phyloP scores from a whole-genome alignment of 306 rosid species.

The Quercus mongolica region DNA sequence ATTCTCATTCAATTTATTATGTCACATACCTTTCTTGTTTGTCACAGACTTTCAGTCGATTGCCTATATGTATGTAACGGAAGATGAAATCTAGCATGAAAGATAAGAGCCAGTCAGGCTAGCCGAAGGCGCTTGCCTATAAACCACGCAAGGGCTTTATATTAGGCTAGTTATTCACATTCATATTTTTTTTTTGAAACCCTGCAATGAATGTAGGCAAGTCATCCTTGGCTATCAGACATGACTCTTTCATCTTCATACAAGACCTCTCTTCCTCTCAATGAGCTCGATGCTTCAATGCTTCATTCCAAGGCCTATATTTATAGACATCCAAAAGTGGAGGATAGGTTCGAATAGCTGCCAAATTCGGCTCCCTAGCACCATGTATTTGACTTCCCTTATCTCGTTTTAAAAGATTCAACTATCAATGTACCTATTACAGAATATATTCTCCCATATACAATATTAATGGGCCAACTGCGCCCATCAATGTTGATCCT shows the following conservation, averaged over 20 bases:
- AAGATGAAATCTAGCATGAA: slow-evolving; percentile 61
- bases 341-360: background rate
- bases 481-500: background rate
- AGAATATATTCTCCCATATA: slow-evolving; percentile 39
- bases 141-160: slow-evolving; percentile 12
- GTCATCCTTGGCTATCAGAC: slow-evolving; percentile 71
- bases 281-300: background rate
- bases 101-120: slow-evolving; percentile 57
- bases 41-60: background rate
- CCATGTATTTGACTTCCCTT: background rate
- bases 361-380: background rate
- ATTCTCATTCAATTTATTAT: background rate
- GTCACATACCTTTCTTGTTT: background rate
- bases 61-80: background rate
- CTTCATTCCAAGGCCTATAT: slow-evolving; percentile 13
- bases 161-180: background rate
- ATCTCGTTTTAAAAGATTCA: background rate
- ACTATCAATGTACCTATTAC: background rate
- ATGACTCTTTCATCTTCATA: slow-evolving; percentile 60
- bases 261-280: slow-evolving; percentile 47
- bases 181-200: background rate
- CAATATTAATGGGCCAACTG: slow-evolving; percentile 22
- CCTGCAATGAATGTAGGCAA: slow-evolving; percentile 42
- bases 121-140: slow-evolving; percentile 50
- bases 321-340: slow-evolving; percentile 30